phyloP scores from a whole-genome alignment of 2,329 filamentous ascomycete genomes.

The Pseudocercospora cruenta region DNA sequence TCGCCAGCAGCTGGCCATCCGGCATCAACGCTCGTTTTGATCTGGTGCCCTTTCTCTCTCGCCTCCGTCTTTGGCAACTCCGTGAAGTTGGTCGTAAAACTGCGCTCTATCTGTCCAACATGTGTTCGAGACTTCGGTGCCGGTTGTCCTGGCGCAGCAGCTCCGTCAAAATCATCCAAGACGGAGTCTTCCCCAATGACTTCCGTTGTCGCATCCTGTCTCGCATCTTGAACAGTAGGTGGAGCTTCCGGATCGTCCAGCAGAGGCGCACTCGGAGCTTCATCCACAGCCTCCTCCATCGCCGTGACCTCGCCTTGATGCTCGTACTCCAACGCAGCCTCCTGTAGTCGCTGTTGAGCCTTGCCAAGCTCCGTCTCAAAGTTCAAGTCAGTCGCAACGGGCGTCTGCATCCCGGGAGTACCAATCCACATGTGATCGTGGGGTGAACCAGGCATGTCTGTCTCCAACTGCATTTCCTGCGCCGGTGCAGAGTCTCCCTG shows the following conservation, averaged over 20 bases:
- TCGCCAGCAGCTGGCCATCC: slow-evolving; percentile 37
- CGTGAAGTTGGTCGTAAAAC: slow-evolving; percentile 40
- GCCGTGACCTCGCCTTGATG: slow-evolving; percentile 51
- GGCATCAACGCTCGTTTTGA: slow-evolving; percentile 19
- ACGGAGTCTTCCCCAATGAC: slow-evolving; percentile 19
- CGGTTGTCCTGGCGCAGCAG: slow-evolving; percentile 20
- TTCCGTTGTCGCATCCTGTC: slow-evolving; percentile 17
- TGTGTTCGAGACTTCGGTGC: slow-evolving; percentile 22
- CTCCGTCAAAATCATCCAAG: slow-evolving; percentile 25
- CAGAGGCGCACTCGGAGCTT: slow-evolving; percentile 47
- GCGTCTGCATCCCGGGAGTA: slow-evolving; percentile 21
- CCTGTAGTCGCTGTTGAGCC: slow-evolving; percentile 10
- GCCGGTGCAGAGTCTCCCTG: slow-evolving; percentile 16
- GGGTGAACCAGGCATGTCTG: slow-evolving; percentile 23
- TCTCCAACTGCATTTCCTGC: slow-evolving; percentile 30
- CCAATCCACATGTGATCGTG: slow-evolving; percentile 19
- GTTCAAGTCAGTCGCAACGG: slow-evolving; percentile 13
- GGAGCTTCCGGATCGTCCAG: slow-evolving; percentile 44
- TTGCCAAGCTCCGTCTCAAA: slow-evolving; percentile 21
- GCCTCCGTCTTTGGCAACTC: slow-evolving; percentile 25
- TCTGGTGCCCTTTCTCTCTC: slow-evolving; percentile 15
- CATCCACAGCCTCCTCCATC: slow-evolving; percentile 51
- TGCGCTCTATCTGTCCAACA: slow-evolving; percentile 32
- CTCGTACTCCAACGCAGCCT: slow-evolving; percentile 43
- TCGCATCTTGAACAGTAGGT: slow-evolving; percentile 32